A percentile compares a stretch with the other conserved stretches of the same genome.
phyloP scores from a whole-genome alignment of 1,139 yeast genomes.

The Yamadazyma atmosphaerica region DNA sequence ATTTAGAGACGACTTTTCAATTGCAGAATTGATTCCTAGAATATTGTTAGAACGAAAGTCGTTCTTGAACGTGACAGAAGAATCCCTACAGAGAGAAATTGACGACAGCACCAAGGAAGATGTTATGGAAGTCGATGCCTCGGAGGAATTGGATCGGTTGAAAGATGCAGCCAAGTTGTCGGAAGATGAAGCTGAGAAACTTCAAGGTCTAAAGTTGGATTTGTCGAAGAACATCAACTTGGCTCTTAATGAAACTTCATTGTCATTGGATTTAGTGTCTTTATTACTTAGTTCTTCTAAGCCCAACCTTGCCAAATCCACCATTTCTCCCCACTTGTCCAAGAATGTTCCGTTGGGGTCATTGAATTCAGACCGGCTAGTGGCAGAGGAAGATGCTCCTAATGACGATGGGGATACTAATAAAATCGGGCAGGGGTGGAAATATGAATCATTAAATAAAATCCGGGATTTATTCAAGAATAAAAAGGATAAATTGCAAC shows the following conservation, averaged over 20 bases:
- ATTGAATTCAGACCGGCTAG: conserved; percentile 63
- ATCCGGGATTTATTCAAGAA: conserved; percentile 52
- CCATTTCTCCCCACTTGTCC: conserved; percentile 86
- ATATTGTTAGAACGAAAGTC: conserved; percentile 41
- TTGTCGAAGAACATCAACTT: conserved; percentile 55
- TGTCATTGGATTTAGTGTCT: conserved; percentile 85
- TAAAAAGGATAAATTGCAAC: conserved; percentile 52
- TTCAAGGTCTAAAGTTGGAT: conserved; percentile 56
- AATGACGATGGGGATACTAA: conserved; percentile 30
- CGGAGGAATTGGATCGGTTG: background rate
- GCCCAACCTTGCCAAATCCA: conserved; percentile 81
- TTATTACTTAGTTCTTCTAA: conserved; percentile 76
- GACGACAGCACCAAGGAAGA: conserved; percentile 6
- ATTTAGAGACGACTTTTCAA: conserved; percentile 35
- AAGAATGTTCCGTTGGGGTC: conserved; percentile 81
- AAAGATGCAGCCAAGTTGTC: conserved; percentile 5
- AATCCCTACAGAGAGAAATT: conserved; percentile 35
- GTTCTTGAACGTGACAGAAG: conserved; percentile 56
- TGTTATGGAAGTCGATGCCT: conserved; percentile 6
- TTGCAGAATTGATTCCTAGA: conserved; percentile 43
- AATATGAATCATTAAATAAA: conserved; percentile 62
- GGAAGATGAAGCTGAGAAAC: conserved; percentile 24
- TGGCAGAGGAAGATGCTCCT: conserved; percentile 21
- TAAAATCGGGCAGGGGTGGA: conserved; percentile 81
- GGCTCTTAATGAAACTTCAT: conserved; percentile 86